phyloP scores from a whole-genome alignment of 192 early-diverging fungal genomes.

The Rhizoclosmatium sp. region DNA sequence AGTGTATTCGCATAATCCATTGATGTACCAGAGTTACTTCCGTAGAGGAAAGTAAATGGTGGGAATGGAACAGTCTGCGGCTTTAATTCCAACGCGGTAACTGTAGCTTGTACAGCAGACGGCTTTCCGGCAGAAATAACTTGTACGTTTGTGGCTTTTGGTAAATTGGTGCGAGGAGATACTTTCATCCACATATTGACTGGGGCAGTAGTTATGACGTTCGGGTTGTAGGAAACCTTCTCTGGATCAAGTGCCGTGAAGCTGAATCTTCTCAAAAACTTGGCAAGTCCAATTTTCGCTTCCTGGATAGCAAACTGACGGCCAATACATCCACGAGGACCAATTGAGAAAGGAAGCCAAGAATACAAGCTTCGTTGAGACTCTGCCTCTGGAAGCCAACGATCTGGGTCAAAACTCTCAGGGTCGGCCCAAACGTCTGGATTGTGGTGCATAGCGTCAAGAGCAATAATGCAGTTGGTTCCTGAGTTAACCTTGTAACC shows the following conservation, averaged over 20 bases:
- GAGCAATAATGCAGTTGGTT: constrained; percentile 32
- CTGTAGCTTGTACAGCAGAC: background rate
- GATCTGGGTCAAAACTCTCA: constrained; percentile 59
- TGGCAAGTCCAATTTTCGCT: constrained; percentile 62
- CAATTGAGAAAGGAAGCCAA: constrained; percentile 63
- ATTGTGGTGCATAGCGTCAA: constrained; percentile 55
- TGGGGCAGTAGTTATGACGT: constrained; percentile 40
- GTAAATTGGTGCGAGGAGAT: constrained; percentile 24
- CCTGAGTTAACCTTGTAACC: constrained; percentile 48
- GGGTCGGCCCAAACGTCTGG: constrained; percentile 54
- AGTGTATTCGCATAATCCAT: constrained; percentile 60
- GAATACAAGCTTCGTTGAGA: constrained; percentile 53
- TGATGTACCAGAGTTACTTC: constrained; percentile 62
- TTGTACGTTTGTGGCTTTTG: background rate
- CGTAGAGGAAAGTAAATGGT: constrained; percentile 56
- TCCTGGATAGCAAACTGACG: constrained; percentile 67
- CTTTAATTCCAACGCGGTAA: background rate
- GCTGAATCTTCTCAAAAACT: constrained; percentile 54
- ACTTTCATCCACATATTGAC: constrained; percentile 33
- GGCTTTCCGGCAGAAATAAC: background rate
- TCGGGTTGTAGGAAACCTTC: constrained; percentile 34
- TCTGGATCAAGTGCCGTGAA: constrained; percentile 36
- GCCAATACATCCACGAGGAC: constrained; percentile 64
- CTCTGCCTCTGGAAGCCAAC: constrained; percentile 60
- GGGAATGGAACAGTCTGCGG: constrained; percentile 13